phyloP scores from a whole-genome alignment of 768 basidiomycete genomes.

The Psilocybe sp. region DNA sequence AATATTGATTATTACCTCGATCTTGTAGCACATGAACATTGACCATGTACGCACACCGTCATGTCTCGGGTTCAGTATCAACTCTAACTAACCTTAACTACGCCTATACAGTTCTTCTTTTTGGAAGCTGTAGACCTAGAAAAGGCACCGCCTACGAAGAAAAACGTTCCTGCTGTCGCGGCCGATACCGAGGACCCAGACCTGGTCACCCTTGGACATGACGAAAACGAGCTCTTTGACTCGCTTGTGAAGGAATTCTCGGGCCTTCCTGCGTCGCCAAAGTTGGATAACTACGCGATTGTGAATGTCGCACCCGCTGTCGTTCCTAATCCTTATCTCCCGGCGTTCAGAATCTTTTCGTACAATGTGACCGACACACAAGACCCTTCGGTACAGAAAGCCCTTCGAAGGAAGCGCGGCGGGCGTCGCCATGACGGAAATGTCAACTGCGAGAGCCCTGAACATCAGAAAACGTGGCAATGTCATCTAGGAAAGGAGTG shows the following conservation, averaged over 20 bases:
- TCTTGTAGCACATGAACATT: constrained; percentile 72
- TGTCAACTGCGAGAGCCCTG: constrained; percentile 44
- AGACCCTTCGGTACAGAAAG: constrained; percentile 5
- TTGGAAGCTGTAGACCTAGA: constrained; percentile 53
- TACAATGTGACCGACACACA: constrained; percentile 65
- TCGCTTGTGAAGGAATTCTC: constrained; percentile 64
- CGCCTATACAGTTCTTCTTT: constrained; percentile 47
- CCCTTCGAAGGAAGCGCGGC: constrained; percentile 42
- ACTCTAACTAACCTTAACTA: constrained; percentile 12
- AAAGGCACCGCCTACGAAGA: constrained; percentile 17
- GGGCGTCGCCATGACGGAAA: constrained; percentile 45
- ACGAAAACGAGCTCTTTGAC: constrained; percentile 44
- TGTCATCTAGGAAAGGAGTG: constrained; percentile 59
- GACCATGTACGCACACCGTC: constrained; percentile 57
- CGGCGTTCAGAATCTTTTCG: constrained; percentile 75
- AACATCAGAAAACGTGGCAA: constrained; percentile 59
- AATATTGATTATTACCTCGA: constrained; percentile 10
- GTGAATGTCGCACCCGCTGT: constrained; percentile 81
- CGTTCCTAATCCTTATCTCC: constrained; percentile 85
- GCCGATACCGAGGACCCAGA: not conserved
- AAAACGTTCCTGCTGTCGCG: too few relatives aligned
- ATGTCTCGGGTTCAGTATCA: not conserved
- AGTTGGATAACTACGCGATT: constrained; percentile 61
- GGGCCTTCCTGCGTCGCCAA: constrained; percentile 51
- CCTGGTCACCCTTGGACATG: constrained; percentile 14